Evolutionary conservation across 306 rosid genomes (phyloP).

Genomic region (Hippophae tibetana): DNA sequence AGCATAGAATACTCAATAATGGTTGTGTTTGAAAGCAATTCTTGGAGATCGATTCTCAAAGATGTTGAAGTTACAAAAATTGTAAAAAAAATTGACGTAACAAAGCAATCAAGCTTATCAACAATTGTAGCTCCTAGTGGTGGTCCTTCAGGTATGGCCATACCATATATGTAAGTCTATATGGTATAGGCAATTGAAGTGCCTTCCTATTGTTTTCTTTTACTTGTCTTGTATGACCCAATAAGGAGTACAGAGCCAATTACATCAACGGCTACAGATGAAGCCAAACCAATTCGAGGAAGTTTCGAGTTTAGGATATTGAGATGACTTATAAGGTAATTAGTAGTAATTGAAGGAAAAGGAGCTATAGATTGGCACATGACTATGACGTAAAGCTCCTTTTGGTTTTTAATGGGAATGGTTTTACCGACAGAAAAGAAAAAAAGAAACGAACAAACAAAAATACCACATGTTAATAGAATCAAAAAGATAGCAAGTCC

Average conservation of each 20-base stretch:
- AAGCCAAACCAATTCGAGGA: no score
- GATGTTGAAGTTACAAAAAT: slow-evolving; percentile 33
- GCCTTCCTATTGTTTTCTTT: no score
- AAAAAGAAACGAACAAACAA: not conserved
- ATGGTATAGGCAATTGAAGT: not conserved
- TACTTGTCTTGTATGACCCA: no score
- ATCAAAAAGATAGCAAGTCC: slow-evolving; percentile 13
- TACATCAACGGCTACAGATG: no score
- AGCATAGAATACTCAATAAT: slow-evolving; percentile 9
- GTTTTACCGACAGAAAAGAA: no score
- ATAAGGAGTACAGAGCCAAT: no score
- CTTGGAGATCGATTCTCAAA: slow-evolving; percentile 32
- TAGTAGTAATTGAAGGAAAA: no score
- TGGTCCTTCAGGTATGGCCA: slow-evolving; percentile 63
- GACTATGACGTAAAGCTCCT: no score
- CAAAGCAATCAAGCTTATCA: slow-evolving; percentile 38
- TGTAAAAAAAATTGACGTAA: slow-evolving; percentile 36
- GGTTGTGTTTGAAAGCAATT: not conserved
- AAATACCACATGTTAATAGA: not conserved
- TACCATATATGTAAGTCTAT: slow-evolving; percentile 42
- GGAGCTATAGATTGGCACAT: no score
- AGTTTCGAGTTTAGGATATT: no score
- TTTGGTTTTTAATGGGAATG: not conserved
- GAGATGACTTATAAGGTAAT: no score
- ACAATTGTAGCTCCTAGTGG: slow-evolving; percentile 51